Evolutionary conservation across 495 filamentous ascomycete genomes (phyloP), one percentile per base, ranked within the genome.

Genomic region (Eremomyces bilateralis): DNA sequence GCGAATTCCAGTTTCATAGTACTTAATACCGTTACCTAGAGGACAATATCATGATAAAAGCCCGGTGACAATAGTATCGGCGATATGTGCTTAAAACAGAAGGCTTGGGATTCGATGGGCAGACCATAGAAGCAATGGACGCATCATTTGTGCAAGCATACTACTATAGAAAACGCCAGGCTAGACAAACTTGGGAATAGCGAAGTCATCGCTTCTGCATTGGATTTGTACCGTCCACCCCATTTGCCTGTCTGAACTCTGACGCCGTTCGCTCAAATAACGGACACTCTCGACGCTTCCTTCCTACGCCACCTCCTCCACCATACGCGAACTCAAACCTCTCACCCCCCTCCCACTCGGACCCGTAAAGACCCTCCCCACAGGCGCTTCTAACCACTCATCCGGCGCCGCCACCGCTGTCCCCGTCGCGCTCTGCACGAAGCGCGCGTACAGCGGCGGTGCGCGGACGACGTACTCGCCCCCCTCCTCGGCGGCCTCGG

Each of bases 301-400:
- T 27, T 27, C 6, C 6, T 27, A 8, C 24, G 24, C 24, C 24
- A 49, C 46, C 30, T 49, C 46, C 20, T 49, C 46, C 15, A 49
- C 46, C 46, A 49, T 49, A 11, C 46, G 29, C 15, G 41, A 41
- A 20, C 31, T 35, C 18, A 43, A 46, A 6, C 35, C 41, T 13
- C 31, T 37, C 6, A 13, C 17, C 20, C 15, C 24, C 34, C 2
- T 32, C 39, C 25, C 1, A 20, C 22, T 3, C 36, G n/a, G 12
- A n/a, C 41, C 42, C 13, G 51, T 34, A 50, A 78, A 91, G 12
- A 75, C 42, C 40, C 52, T 62, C 4, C 80, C 81, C 3, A 64
- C 65, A 2, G 79, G 73, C 4, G 62, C 69, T 1, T 60, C 64
- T 29, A 93, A 43, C 73, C 85, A 85, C 46, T 88, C 80, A 10